Conservation (phyloP, 495 filamentous ascomycete species). For the Barbatosphaeria neglecta region DNA sequence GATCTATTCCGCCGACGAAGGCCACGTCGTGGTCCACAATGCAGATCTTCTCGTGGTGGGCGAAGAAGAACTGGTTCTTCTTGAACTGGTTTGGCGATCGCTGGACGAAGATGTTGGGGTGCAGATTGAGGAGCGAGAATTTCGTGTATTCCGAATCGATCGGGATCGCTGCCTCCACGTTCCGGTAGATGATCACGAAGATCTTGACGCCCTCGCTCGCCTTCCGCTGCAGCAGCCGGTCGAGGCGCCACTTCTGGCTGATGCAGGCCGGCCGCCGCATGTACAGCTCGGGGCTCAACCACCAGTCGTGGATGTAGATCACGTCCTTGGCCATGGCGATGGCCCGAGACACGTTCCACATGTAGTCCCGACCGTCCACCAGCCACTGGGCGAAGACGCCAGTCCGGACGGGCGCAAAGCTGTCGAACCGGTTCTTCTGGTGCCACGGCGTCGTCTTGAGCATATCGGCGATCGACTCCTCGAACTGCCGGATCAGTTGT, state of each 20-base stretch:
- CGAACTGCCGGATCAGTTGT: constrained; percentile 78
- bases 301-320: constrained; percentile 99
- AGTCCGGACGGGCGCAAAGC: constrained; percentile 82
- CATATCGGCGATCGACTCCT: constrained; percentile 85
- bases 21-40: constrained; percentile 94
- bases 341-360: constrained; percentile 97
- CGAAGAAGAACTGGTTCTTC: constrained; percentile 99
- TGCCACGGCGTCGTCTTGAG: constrained; percentile 67
- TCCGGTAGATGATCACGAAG: constrained; percentile 96
- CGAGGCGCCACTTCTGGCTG: constrained; percentile 96
- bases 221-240: constrained; percentile 88
- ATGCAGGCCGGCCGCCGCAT: constrained; percentile 91
- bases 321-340: constrained; percentile 98
- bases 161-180: constrained; percentile 93
- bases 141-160: constrained; percentile 99
- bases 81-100: constrained; percentile 93
- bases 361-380: constrained; percentile 93
- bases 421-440: constrained; percentile 73
- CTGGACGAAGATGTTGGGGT: constrained; percentile 93
- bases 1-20: constrained; percentile 91
- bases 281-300: constrained; percentile 93
- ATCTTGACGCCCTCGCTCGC: constrained; percentile 93
- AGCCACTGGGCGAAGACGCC: constrained; percentile 92
- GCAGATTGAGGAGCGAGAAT: constrained; percentile 89
- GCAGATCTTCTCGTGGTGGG: constrained; percentile 94